A percentile compares a stretch with the other conserved stretches of the same genome.
These are phyloP conservation scores for Coniochaeta ligniaria DNA, from an alignment of 2,329 filamentous ascomycete genomes.

Conservation along the genomic window DNA sequence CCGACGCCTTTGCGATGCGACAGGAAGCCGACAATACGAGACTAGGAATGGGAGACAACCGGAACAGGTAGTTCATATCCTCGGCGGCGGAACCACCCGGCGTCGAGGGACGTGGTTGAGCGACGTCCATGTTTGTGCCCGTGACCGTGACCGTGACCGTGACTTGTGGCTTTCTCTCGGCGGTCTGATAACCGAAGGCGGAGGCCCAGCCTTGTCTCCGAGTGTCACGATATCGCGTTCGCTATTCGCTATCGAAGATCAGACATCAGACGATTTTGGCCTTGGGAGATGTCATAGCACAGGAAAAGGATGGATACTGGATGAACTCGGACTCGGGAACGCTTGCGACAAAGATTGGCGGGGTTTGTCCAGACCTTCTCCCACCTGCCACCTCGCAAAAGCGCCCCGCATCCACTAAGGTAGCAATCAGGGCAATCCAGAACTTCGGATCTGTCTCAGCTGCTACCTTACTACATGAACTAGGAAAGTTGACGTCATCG, in stretches of 20 bases:
- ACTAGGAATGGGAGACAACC: constrained; percentile 21
- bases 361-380: background rate
- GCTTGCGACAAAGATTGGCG: background rate
- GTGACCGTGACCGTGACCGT: background rate
- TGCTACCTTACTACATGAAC: no score
- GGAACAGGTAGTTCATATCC: constrained; percentile 18
- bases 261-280: background rate
- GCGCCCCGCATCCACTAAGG: no score
- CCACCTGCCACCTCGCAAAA: no score
- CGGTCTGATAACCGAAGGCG: constrained; percentile 1
- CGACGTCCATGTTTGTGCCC: background rate
- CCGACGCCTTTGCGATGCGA: constrained; percentile 21
- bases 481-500: no score
- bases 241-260: background rate
- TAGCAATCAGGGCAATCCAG: no score
- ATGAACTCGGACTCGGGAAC: background rate
- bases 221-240: background rate
- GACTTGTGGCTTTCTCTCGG: background rate
- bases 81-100: background rate
- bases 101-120: background rate
- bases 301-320: background rate
- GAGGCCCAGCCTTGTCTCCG: background rate
- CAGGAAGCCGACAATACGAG: constrained; percentile 21
- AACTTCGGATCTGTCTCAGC: no score
- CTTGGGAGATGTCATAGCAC: background rate